A percentile compares a stretch with the other conserved stretches of the same genome.
Evolutionary conservation across 306 rosid species (phyloP).

Genomic region (Mimosa pudica): DNA sequence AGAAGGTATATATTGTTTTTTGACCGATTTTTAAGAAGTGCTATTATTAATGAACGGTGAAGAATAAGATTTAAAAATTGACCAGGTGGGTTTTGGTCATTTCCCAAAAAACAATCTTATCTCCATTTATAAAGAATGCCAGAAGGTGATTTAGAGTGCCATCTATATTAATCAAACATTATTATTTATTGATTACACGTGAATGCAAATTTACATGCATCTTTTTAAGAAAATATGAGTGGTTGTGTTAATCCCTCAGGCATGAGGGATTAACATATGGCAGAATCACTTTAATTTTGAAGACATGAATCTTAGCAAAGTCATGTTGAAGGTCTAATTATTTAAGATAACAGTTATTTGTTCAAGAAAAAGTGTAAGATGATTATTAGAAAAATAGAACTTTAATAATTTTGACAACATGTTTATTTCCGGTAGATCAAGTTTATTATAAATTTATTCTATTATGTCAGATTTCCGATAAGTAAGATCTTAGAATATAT

Average conservation of each 20-base stretch:
- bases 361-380: not conserved
- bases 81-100: constrained; percentile 31
- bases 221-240: not conserved
- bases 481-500: not conserved
- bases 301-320: not conserved
- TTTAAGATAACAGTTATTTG: too few species aligned
- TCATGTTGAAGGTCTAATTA: not conserved
- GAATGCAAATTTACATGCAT: not conserved
- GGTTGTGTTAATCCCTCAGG: not conserved
- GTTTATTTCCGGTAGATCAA: not conserved
- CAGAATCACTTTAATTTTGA: not conserved
- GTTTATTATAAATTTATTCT: not conserved
- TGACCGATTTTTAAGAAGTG: too few species aligned
- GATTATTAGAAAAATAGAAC: not conserved
- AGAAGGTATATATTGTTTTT: constrained; percentile 4
- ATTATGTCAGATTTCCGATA: not conserved
- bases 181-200: not conserved
- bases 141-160: not conserved
- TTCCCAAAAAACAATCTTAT: constrained; percentile 17
- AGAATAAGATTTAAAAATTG: constrained; percentile 35
- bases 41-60: constrained; percentile 20
- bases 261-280: not conserved
- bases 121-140: constrained; percentile 14
- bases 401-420: not conserved
- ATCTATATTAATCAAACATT: not conserved